Evolutionary conservation across 352 stramenopile species (phyloP).

Genomic region (Globisporangium spiculum): DNA sequence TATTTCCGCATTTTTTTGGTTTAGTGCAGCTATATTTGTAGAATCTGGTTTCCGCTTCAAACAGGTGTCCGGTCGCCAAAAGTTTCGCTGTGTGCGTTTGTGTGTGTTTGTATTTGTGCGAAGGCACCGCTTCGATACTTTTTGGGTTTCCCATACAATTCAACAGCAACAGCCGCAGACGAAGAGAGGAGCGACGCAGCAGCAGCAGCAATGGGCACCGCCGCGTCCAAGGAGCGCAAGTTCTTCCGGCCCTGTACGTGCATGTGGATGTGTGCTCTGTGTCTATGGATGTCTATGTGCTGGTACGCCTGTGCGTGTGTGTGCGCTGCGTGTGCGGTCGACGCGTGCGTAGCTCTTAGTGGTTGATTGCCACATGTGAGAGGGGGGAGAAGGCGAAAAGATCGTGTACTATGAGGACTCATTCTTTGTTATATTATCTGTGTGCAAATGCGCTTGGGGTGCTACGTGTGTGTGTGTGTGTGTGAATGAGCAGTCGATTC

Average conservation of each 20-base stretch:
- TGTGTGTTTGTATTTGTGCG: background rate
- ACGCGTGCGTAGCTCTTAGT: constrained; percentile 1
- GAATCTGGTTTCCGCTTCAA: background rate
- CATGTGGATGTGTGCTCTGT: background rate
- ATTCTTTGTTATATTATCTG: background rate
- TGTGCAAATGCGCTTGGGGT: background rate
- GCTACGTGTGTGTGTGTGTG: background rate
- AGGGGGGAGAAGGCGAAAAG: background rate
- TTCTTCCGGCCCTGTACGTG: constrained; percentile 55
- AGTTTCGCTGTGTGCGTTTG: constrained; percentile 2
- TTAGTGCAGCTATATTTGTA: background rate
- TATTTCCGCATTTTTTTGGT: background rate
- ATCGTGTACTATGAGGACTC: background rate
- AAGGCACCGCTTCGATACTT: constrained; percentile 12
- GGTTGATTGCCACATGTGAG: background rate
- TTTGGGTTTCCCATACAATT: constrained; percentile 3
- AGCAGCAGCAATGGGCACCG: constrained; percentile 32
- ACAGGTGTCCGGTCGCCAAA: constrained; percentile 9
- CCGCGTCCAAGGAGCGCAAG: constrained; percentile 44
- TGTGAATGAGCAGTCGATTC: constrained; percentile 46
- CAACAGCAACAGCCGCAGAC: constrained; percentile 4
- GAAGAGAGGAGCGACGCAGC: background rate
- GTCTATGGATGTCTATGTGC: background rate
- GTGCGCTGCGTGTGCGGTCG: background rate
- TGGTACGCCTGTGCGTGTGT: background rate